Evolutionary conservation across 2,329 filamentous ascomycete species (phyloP).

Genomic region (Claviceps monticola): DNA sequence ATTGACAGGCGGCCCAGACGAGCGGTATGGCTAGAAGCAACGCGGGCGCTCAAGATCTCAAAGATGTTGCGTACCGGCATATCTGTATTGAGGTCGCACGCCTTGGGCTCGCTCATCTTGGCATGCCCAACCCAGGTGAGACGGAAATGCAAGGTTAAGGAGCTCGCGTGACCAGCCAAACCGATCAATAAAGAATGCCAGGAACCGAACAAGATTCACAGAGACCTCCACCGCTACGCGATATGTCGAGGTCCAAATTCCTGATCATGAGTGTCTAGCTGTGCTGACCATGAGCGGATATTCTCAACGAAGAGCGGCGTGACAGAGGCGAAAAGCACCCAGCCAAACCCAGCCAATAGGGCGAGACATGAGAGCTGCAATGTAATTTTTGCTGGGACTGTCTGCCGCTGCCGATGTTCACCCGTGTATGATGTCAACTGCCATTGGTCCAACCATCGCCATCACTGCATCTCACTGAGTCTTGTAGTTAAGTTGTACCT

Average conservation of each 20-base stretch:
- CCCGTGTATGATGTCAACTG: neutral
- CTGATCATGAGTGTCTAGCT: neutral
- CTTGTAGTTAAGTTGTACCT: no score
- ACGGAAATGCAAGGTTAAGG: neutral
- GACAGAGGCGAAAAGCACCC: neutral
- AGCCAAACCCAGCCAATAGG: neutral
- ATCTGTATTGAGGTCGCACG: constrained; percentile 8
- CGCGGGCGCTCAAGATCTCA: constrained; percentile 29
- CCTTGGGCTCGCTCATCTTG: constrained; percentile 15
- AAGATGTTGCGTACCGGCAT: constrained; percentile 24
- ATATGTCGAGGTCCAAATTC: neutral
- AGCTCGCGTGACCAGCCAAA: neutral
- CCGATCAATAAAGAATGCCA: neutral
- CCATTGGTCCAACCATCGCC: no score
- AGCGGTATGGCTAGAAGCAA: constrained; percentile 30
- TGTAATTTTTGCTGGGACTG: neutral
- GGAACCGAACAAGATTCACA: neutral
- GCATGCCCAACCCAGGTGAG: neutral
- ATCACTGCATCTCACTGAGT: no score
- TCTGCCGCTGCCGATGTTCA: neutral
- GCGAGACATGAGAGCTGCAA: neutral
- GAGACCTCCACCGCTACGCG: neutral
- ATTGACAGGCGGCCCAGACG: constrained; percentile 56
- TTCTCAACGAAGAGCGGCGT: neutral
- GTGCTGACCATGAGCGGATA: neutral